Base-by-base conservation (phyloP, 2,329 filamentous ascomycete genomes). In the Ascocoryne sarcoides region DNA sequence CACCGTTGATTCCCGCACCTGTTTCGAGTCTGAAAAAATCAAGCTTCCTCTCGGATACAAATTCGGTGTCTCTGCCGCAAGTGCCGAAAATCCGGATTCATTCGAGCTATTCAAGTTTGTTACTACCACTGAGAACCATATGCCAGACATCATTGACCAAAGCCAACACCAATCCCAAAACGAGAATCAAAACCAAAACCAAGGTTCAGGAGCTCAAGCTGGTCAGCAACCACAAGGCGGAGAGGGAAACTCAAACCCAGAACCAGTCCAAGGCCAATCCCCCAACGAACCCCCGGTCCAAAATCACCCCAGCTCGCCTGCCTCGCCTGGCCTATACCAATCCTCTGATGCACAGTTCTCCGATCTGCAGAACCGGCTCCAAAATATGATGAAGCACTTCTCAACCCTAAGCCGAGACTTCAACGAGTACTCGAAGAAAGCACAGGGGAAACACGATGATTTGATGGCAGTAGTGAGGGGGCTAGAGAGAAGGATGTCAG, bases 31-130 rank as follows among this genome's bases (percentile, higher is more conserved):
- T 38, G 68, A 80, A 62, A 84, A 86, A 68, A 73, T 96, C 55
- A 70, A 69, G 46, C 73, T 98, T 17, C 92, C 90, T 3, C 55
- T 72, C 2, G 85, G 85, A 51, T 93, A 96, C 67, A 75, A 76
- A 60, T 85, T 95, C 51, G 92, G 92, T 54, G 67, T 98, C 52
- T 87, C 84, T 10, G 92, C 90, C 31, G 84, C 86, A 12, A 90
- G 86, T 3, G 84, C 86, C 20, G 90, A 96, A 51, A 89, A 79
- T 54, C 88, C 92, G 1, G 92, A 98, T 65, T 94, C 87, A 4
- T 94, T 95, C 56, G 92, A 98, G 64, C 63, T 95, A 50, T 92
- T 89, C 70, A 93, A 90, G 60, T 75, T 96, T 58, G 72, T 84
- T 26, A 76, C 92, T 37, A 76, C 80, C 57, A 79, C 74, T 9